Evolutionary conservation across 2,329 filamentous ascomycete species (phyloP).

Genomic region (Colletotrichum truncatum): DNA sequence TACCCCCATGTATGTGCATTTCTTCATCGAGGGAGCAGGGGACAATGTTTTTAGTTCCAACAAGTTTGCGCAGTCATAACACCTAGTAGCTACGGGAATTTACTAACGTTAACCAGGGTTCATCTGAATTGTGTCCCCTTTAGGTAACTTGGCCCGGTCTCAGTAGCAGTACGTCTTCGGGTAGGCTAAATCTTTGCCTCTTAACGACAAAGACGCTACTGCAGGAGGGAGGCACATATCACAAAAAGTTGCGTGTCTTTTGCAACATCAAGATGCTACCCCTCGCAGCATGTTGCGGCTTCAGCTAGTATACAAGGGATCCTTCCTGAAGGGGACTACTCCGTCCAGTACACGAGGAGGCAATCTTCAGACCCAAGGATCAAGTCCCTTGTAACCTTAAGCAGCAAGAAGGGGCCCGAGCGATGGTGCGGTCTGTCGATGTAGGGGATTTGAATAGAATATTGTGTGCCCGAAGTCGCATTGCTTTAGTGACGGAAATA

Average conservation of each 20-base stretch:
- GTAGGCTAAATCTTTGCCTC: not conserved
- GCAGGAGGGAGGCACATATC: not conserved
- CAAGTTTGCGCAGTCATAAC: not conserved
- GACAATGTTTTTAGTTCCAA: not conserved
- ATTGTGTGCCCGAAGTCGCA: not conserved
- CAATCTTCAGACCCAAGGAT: no score
- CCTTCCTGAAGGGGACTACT: no score
- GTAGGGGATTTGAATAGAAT: not conserved
- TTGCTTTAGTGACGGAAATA: not conserved
- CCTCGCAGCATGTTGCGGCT: not conserved
- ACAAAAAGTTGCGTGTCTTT: no score
- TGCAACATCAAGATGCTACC: no score
- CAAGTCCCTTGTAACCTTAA: not conserved
- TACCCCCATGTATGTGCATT: not conserved
- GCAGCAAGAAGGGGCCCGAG: not conserved
- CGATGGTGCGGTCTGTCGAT: not conserved
- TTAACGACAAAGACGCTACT: not conserved
- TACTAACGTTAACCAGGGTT: not conserved
- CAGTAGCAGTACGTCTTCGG: not conserved
- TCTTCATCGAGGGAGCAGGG: not conserved
- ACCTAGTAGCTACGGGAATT: not conserved
- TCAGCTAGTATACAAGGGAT: not conserved
- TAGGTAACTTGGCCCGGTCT: not conserved
- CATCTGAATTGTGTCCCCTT: not conserved
- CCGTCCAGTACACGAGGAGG: no score